Percentiles rank a stretch among this genome's conserved stretches.
Conservation (phyloP, 768 basidiomycete species). For the Lentinula boryana region DNA sequence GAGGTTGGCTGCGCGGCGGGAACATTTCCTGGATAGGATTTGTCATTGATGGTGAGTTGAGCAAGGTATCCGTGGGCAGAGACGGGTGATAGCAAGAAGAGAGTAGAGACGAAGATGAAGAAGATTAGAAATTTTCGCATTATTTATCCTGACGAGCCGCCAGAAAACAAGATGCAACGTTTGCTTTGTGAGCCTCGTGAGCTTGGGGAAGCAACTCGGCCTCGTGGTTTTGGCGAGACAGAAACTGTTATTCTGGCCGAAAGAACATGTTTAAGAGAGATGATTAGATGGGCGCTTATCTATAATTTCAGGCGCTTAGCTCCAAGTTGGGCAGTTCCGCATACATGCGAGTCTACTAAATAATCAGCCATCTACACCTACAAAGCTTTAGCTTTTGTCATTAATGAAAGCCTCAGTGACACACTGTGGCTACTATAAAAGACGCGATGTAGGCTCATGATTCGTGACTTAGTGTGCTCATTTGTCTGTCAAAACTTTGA, state of each 20-base stretch:
- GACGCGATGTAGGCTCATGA: too few species aligned
- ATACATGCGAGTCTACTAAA: too few species aligned
- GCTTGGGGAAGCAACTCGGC: background rate
- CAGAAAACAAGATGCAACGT: background rate
- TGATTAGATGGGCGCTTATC: background rate
- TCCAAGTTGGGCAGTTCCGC: too few species aligned
- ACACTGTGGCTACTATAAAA: too few species aligned
- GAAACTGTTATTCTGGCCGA: background rate
- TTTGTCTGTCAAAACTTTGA: too few species aligned
- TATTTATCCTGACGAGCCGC: background rate
- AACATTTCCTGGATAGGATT: slow-evolving; percentile 6
- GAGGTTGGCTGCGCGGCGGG: slow-evolving; percentile 15
- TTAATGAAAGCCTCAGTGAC: too few species aligned
- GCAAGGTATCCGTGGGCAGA: slow-evolving; percentile 8
- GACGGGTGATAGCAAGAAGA: background rate
- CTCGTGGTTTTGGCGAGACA: background rate
- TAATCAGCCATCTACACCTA: too few species aligned
- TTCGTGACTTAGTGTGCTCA: too few species aligned
- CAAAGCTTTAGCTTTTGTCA: too few species aligned
- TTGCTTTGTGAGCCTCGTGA: background rate
- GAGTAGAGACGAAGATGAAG: background rate
- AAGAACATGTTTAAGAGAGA: background rate
- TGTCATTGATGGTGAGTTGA: slow-evolving; percentile 1
- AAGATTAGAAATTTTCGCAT: background rate
- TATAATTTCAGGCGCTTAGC: background rate